A percentile compares a stretch with the other conserved stretches of the same genome.
Evolutionary conservation across 768 basidiomycete genomes (phyloP).

Genomic region (Kwoniella newhampshirensis): DNA sequence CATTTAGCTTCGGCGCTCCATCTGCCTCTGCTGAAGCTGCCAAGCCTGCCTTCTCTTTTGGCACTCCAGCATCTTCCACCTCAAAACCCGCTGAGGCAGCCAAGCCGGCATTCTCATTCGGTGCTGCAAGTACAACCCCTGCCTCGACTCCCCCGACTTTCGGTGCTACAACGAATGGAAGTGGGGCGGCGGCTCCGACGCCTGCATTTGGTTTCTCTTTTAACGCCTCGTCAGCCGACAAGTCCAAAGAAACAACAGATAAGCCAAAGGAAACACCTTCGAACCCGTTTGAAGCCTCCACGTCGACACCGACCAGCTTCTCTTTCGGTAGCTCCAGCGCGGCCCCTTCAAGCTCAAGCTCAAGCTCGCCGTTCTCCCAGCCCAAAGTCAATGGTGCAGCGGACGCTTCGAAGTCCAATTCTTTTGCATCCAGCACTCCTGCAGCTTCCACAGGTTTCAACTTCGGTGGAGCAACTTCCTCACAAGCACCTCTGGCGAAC

Average conservation of each 20-base stretch:
- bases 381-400: slow-evolving; percentile 2
- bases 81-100: slow-evolving; percentile 13
- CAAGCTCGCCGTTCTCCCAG: slow-evolving; percentile 3
- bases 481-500: slow-evolving; percentile 5
- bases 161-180: neutral
- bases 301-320: neutral
- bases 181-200: neutral
- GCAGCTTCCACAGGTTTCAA: slow-evolving; percentile 12
- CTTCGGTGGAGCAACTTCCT: slow-evolving; percentile 8
- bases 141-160: neutral
- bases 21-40: slow-evolving; percentile 10
- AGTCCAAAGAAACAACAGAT: neutral
- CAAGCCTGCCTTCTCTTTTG: slow-evolving; percentile 28
- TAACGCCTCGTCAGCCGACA: slow-evolving; percentile 7
- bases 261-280: slow-evolving; percentile 2
- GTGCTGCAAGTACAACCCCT: neutral
- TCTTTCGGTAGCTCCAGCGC: neutral
- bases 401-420: slow-evolving; percentile 13
- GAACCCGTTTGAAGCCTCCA: slow-evolving; percentile 15
- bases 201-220: slow-evolving; percentile 18
- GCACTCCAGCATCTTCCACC: slow-evolving; percentile 7
- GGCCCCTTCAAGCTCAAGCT: too few relatives aligned
- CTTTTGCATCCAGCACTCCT: slow-evolving; percentile 10
- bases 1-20: slow-evolving; percentile 17
- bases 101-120: slow-evolving; percentile 22